These are phyloP conservation scores for Aspergillus pseudonomiae DNA, from an alignment of 2,329 filamentous ascomycete genomes.

Conservation along the genomic window DNA sequence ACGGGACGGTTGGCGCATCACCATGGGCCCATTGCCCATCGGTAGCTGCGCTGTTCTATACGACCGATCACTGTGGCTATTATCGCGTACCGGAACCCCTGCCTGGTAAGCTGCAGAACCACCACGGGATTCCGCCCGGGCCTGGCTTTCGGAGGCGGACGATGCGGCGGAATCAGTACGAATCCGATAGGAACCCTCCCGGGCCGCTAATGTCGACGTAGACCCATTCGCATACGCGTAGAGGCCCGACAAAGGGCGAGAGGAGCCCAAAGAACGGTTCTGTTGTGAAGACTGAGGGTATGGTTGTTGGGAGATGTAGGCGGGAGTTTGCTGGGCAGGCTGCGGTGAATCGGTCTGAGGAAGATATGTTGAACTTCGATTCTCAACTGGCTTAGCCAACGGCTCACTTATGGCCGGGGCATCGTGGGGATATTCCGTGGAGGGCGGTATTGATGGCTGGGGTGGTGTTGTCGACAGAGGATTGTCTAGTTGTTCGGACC, in stretches of 20 bases:
- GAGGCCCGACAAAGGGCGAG: constrained; percentile 52
- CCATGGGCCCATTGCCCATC: constrained; percentile 63
- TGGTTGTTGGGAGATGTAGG: constrained; percentile 43
- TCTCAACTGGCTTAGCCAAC: constrained; percentile 33
- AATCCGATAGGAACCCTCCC: constrained; percentile 55
- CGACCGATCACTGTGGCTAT: constrained; percentile 68
- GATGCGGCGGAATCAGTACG: constrained; percentile 63
- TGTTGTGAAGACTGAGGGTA: constrained; percentile 27
- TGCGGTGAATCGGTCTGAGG: constrained; percentile 49
- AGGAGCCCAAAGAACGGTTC: constrained; percentile 39
- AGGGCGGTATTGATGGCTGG: constrained; percentile 17
- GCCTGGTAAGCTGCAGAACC: constrained; percentile 62
- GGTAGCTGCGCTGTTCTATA: constrained; percentile 66
- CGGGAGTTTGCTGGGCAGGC: constrained; percentile 46
- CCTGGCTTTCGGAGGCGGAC: constrained; percentile 58
- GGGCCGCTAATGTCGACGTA: constrained; percentile 40
- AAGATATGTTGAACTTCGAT: constrained; percentile 48
- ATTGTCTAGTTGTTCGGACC: constrained; percentile 24
- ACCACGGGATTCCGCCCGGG: constrained; percentile 66
- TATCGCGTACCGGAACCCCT: constrained; percentile 67
- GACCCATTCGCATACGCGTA: constrained; percentile 53
- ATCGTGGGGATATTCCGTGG: constrained; percentile 23
- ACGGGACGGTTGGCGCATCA: constrained; percentile 76
- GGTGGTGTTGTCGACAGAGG: constrained; percentile 28
- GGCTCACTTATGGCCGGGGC: constrained; percentile 26